Evolutionary conservation across 2,329 filamentous ascomycete genomes (phyloP).

Genomic region (Hymenoscyphus infarciens): DNA sequence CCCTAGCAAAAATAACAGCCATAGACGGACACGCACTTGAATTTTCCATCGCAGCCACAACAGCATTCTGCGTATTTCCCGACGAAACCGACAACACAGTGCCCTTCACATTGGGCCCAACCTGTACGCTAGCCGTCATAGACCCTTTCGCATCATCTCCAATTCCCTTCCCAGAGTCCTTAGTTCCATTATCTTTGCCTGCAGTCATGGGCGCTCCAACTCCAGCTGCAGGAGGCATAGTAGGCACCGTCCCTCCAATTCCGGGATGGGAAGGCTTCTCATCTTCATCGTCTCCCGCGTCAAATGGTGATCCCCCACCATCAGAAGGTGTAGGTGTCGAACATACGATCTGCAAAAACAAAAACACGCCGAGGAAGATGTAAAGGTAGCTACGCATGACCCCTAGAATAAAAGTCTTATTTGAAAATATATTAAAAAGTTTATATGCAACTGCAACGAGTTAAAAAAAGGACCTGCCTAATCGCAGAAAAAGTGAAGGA

Average conservation of each 20-base stretch:
- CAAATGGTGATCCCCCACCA: not conserved
- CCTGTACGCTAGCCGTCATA: not conserved
- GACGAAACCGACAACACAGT: conserved; percentile 14
- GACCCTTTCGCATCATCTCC: not conserved
- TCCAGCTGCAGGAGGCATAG: too few species aligned
- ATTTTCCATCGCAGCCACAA: conserved; percentile 13
- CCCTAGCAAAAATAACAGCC: conserved; percentile 30
- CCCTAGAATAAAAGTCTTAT: not conserved
- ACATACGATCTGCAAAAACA: not conserved
- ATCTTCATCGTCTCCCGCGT: not conserved
- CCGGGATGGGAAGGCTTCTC: not conserved
- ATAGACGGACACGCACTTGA: conserved; percentile 26
- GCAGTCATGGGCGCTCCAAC: too few species aligned
- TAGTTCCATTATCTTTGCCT: not conserved
- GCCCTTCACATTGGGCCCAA: not conserved
- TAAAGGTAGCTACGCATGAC: not conserved
- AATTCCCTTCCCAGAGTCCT: not conserved
- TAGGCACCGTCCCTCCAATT: not conserved
- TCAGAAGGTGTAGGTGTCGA: not conserved
- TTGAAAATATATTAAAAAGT: not conserved
- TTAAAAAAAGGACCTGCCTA: not conserved
- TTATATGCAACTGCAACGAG: not conserved
- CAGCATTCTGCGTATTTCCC: conserved; percentile 24
- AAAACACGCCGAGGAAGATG: not conserved
- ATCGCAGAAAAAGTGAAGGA: not conserved